Conservation (phyloP, 768 basidiomycete genomes). For the Suillus sp. region DNA sequence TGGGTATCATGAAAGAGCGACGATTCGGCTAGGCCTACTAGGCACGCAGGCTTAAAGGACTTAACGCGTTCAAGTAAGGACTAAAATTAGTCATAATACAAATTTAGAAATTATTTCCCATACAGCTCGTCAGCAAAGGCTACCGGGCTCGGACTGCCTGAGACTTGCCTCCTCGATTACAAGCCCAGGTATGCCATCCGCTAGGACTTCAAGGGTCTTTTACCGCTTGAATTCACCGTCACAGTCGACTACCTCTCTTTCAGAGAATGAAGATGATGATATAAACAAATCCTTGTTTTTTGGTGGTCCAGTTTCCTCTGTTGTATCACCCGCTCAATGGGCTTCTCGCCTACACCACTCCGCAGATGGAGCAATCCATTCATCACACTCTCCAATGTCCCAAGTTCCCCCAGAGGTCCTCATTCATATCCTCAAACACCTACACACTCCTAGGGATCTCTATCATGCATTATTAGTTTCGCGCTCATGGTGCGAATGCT, state of each 20-base stretch:
- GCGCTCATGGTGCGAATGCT: constrained; percentile 93
- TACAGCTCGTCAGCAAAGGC: constrained; percentile 9
- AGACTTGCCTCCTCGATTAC: constrained; percentile 3
- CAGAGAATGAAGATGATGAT: constrained; percentile 72
- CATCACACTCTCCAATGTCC: constrained; percentile 57
- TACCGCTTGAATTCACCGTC: constrained; percentile 49
- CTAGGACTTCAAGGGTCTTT: constrained; percentile 37
- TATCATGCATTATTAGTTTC: constrained; percentile 78
- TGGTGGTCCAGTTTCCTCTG: constrained; percentile 38
- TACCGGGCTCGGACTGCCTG: constrained; percentile 3
- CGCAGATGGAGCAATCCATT: constrained; percentile 33
- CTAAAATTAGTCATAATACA: background rate
- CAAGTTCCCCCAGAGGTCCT: constrained; percentile 88
- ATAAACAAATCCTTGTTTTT: constrained; percentile 50
- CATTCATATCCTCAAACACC: constrained; percentile 86
- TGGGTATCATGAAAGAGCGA: constrained; percentile 21
- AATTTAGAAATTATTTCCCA: constrained; percentile 14
- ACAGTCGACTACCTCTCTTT: constrained; percentile 79
- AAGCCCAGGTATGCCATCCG: constrained; percentile 19
- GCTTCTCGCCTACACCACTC: constrained; percentile 32
- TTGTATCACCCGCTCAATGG: constrained; percentile 72
- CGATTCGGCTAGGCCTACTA: background rate
- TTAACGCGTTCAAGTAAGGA: background rate
- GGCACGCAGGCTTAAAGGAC: constrained; percentile 11
- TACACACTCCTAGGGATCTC: constrained; percentile 75